phyloP scores from a whole-genome alignment of 2,329 filamentous ascomycete genomes.

The Paracorniculantispora psalliotae region DNA sequence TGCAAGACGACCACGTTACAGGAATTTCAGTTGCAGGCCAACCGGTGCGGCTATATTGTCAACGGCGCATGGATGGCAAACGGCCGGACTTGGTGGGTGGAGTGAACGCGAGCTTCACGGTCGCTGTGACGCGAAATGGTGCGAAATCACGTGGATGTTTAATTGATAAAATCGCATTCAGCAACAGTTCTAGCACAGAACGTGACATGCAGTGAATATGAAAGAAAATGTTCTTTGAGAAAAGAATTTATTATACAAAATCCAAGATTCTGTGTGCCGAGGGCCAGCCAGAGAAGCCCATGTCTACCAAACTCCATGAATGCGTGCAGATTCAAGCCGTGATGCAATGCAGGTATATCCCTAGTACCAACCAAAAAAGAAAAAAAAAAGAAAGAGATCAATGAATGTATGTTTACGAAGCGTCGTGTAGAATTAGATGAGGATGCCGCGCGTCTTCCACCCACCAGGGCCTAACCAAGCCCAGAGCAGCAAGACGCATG shows the following conservation, averaged over 20 bases:
- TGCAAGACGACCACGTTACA: neutral
- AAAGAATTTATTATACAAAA: neutral
- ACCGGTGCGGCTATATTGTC: neutral
- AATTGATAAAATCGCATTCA: neutral
- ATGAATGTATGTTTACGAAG: neutral
- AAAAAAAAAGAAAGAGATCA: neutral
- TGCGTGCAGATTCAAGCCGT: neutral
- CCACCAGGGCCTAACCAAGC: constrained; percentile 77
- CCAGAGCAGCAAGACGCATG: constrained; percentile 65
- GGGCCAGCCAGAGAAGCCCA: neutral
- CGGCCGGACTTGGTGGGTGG: neutral
- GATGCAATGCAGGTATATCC: neutral
- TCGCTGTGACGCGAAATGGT: constrained; percentile 11
- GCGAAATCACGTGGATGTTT: constrained; percentile 13
- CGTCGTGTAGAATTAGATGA: constrained; percentile 38
- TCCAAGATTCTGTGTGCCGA: neutral
- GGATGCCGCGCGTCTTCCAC: constrained; percentile 72
- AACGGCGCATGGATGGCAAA: neutral
- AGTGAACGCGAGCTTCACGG: constrained; percentile 4
- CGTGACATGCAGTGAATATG: neutral
- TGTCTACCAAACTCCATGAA: constrained; percentile 7
- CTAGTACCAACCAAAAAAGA: neutral
- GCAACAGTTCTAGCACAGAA: neutral
- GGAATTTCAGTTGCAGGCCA: neutral
- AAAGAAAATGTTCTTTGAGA: neutral